Conservation (phyloP, 2,329 filamentous ascomycete genomes). For the Talaromyces islandicus region DNA sequence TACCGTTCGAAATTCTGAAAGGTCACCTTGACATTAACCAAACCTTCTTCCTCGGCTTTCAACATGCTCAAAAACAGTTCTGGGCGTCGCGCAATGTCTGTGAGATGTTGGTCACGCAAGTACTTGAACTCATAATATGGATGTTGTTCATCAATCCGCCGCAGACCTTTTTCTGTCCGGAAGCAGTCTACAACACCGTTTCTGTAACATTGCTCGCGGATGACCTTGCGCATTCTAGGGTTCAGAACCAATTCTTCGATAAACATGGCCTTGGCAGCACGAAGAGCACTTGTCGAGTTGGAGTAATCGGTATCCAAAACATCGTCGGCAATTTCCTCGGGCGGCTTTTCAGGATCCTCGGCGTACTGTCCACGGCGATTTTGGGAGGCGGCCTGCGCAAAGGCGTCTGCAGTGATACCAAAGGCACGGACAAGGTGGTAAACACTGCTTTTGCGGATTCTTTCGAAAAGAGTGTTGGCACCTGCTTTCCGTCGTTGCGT, state of each 20-base stretch:
- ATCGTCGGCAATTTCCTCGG: conserved; percentile 80
- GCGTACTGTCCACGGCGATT: conserved; percentile 73
- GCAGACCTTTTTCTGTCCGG: conserved; percentile 88
- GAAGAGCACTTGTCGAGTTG: conserved; percentile 69
- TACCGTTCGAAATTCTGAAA: conserved; percentile 73
- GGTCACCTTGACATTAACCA: conserved; percentile 77
- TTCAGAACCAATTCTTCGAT: conserved; percentile 84
- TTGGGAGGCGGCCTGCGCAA: conserved; percentile 79
- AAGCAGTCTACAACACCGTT: conserved; percentile 79
- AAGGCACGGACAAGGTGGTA: conserved; percentile 82
- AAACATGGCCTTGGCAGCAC: conserved; percentile 78
- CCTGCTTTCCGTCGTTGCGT: conserved; percentile 76
- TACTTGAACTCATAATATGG: conserved; percentile 99
- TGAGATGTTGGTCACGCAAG: conserved; percentile 78
- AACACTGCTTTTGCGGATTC: conserved; percentile 71
- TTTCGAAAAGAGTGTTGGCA: conserved; percentile 74
- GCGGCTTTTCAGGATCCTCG: conserved; percentile 74
- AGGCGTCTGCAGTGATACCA: conserved; percentile 80
- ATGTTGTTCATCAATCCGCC: conserved; percentile 89
- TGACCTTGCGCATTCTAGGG: conserved; percentile 81
- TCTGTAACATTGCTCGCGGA: conserved; percentile 77
- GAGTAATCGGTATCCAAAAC: conserved; percentile 66
- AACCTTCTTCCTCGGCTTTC: conserved; percentile 88
- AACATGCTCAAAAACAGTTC: conserved; percentile 96
- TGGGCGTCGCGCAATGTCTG: conserved; percentile 72